A percentile compares a stretch with the other conserved stretches of the same genome.
These are phyloP conservation scores for Boletus speciosus DNA, from an alignment of 768 basidiomycete genomes.

Conservation along the genomic window DNA sequence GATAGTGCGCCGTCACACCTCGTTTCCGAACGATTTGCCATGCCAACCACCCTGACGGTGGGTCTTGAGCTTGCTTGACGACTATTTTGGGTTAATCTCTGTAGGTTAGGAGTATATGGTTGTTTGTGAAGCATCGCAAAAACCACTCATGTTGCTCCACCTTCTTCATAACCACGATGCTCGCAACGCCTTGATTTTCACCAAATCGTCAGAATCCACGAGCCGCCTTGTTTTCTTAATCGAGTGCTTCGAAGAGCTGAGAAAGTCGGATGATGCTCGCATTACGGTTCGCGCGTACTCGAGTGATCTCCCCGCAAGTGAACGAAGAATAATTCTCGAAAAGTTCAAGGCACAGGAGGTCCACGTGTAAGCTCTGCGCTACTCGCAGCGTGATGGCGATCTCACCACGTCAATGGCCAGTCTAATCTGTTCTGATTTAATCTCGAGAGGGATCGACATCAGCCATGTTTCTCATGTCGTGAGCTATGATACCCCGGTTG, in stretches of 20 bases:
- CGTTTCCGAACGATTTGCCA: constrained; percentile 72
- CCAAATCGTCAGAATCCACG: constrained; percentile 94
- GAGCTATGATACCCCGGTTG: constrained; percentile 94
- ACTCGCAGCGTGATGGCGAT: not conserved
- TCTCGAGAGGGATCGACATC: constrained; percentile 94
- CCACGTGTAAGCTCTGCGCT: constrained; percentile 59
- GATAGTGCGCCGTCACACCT: constrained; percentile 46
- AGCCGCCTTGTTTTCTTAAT: constrained; percentile 77
- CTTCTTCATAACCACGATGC: constrained; percentile 65
- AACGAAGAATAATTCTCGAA: constrained; percentile 74
- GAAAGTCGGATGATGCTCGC: constrained; percentile 15
- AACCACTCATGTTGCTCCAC: constrained; percentile 87
- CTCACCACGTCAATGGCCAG: constrained; percentile 39
- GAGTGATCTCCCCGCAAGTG: constrained; percentile 70
- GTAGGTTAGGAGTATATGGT: constrained; percentile 76
- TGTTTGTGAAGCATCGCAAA: constrained; percentile 70
- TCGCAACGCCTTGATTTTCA: constrained; percentile 82
- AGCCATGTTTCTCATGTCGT: constrained; percentile 90
- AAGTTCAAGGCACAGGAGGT: constrained; percentile 80
- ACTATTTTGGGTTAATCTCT: not conserved
- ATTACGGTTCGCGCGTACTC: constrained; percentile 73
- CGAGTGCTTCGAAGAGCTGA: constrained; percentile 69
- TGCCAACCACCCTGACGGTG: constrained; percentile 77
- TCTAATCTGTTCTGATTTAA: constrained; percentile 93
- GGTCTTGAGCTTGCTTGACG: constrained; percentile 16